These are phyloP conservation scores for Vitis hybrid DNA, from an alignment of 177 flowering plant species.

Conservation along the genomic window DNA sequence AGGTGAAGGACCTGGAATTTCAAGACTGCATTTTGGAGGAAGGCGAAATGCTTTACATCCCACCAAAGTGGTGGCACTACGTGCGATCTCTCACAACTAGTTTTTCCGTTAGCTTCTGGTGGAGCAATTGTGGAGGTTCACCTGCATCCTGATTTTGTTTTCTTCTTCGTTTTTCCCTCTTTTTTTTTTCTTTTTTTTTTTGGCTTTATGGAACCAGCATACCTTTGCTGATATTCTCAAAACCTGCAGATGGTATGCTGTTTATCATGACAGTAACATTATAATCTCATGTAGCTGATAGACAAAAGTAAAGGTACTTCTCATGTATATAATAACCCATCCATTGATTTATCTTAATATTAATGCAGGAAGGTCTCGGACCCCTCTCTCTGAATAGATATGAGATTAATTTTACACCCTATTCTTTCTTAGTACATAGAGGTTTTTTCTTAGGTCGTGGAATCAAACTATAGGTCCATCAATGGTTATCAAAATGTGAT, in stretches of 20 bases:
- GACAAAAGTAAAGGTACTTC: no score
- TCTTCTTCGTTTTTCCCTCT: neutral
- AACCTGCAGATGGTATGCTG: neutral
- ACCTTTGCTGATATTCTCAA: neutral
- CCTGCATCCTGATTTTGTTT: constrained; percentile 10
- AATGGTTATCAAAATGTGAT: no score
- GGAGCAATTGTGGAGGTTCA: constrained; percentile 45
- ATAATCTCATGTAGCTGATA: no score
- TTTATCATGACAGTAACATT: no score
- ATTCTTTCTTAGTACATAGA: no score
- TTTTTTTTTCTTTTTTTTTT: neutral
- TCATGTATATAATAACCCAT: no score
- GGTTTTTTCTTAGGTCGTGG: no score
- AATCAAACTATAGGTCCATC: no score
- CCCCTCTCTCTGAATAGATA: no score
- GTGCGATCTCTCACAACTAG: constrained; percentile 85
- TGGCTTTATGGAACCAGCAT: neutral
- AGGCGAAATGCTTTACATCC: constrained; percentile 98
- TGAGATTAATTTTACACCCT: no score
- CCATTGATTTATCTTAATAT: no score
- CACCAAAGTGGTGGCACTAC: constrained; percentile 99
- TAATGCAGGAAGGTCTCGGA: no score
- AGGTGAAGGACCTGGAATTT: constrained; percentile 62
- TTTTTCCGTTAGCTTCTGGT: constrained; percentile 96
- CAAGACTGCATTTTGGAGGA: constrained; percentile 88